These are phyloP conservation scores for Trichoderma gamsii DNA, from an alignment of 495 filamentous ascomycete genomes.

Conservation along the genomic window DNA sequence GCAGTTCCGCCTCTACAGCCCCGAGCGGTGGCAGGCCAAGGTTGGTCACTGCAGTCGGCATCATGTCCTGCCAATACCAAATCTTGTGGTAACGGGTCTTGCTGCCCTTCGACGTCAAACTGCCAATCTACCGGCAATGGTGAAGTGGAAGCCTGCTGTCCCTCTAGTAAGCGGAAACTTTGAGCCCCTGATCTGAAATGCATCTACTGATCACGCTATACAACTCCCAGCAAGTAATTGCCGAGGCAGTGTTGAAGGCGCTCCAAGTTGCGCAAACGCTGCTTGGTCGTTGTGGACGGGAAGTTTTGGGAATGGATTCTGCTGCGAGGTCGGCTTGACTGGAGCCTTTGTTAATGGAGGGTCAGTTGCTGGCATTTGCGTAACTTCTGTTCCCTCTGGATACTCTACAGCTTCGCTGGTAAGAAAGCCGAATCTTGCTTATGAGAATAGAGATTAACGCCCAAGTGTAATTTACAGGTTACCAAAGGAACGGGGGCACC, in stretches of 20 bases:
- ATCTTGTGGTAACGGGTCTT: slow-evolving; percentile 3
- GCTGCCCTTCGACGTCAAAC: neutral
- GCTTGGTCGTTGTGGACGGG: slow-evolving; percentile 7
- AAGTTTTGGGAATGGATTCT: neutral
- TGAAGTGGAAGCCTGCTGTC: neutral
- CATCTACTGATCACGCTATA: neutral
- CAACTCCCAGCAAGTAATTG: neutral
- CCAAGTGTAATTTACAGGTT: neutral
- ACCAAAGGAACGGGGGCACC: neutral
- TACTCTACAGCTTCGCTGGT: slow-evolving; percentile 8
- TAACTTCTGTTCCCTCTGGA: neutral
- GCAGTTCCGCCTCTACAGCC: neutral
- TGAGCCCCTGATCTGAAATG: neutral
- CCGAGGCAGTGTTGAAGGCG: slow-evolving; percentile 2
- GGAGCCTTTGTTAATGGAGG: neutral
- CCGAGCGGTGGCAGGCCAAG: neutral
- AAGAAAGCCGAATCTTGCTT: neutral
- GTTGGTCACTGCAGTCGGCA: neutral
- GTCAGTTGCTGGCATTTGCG: slow-evolving; percentile 4
- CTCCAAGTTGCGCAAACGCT: neutral
- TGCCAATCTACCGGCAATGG: neutral
- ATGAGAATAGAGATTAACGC: neutral
- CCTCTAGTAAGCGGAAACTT: neutral
- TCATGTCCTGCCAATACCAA: neutral
- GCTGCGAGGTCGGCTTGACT: slow-evolving; percentile 2